Conservation (phyloP, 345 rosid genomes). For the Eucalyptus shirleyi region DNA sequence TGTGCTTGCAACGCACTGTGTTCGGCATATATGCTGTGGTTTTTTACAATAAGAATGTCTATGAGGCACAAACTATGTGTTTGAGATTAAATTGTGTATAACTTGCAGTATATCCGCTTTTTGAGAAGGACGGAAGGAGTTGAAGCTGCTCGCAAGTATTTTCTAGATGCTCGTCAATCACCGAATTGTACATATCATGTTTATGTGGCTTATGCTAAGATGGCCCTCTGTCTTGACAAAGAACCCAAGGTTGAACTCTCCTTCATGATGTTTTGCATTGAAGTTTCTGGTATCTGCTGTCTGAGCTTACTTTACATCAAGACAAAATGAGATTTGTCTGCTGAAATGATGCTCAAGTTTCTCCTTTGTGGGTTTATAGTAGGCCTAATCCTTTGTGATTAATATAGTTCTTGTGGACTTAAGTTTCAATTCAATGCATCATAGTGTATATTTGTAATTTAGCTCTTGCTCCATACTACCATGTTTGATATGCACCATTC, state of each 20-base stretch:
- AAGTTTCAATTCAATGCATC: neutral
- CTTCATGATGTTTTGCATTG: neutral
- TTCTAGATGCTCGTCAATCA: slow-evolving; percentile 78
- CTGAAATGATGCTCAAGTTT: neutral
- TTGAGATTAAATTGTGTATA: neutral
- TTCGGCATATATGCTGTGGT: neutral
- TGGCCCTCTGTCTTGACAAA: slow-evolving; percentile 91
- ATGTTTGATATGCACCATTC: neutral
- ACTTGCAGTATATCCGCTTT: slow-evolving; percentile 71
- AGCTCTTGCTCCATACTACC: neutral
- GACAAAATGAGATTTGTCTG: neutral
- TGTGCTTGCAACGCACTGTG: neutral
- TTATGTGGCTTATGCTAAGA: slow-evolving; percentile 80
- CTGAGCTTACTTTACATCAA: neutral
- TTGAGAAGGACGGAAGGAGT: slow-evolving; percentile 85
- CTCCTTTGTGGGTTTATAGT: neutral
- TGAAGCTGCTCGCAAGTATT: slow-evolving; percentile 95
- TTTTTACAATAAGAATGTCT: neutral
- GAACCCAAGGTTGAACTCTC: slow-evolving; percentile 58
- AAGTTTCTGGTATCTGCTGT: neutral
- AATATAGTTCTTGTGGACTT: neutral
- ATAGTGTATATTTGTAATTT: neutral
- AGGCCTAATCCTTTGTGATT: neutral
- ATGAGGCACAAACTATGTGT: neutral
- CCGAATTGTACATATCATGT: slow-evolving; percentile 82